Evolutionary conservation across 345 rosid species (phyloP).

Genomic region (Zanthoxylum bungeanum): DNA sequence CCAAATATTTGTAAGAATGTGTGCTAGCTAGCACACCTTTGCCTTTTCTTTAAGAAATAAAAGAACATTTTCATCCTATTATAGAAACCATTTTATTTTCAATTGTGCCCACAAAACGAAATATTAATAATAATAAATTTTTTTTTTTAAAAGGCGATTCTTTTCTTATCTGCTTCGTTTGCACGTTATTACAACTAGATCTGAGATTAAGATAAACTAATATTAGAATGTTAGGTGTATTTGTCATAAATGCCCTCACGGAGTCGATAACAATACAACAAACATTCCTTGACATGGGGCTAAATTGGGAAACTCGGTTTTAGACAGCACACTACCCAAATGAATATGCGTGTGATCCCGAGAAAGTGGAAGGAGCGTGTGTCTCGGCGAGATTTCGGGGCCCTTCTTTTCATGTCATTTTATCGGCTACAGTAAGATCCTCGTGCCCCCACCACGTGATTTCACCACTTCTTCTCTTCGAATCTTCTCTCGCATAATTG

Average conservation of each 20-base stretch:
- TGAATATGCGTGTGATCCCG: neutral
- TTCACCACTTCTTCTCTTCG: neutral
- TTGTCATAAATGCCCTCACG: neutral
- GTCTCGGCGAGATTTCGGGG: slow-evolving; percentile 32
- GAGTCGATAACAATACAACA: slow-evolving; percentile 4
- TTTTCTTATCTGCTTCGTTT: too few relatives aligned
- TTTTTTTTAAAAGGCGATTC: too few relatives aligned
- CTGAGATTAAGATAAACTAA: neutral
- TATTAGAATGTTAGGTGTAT: neutral
- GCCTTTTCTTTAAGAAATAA: too few relatives aligned
- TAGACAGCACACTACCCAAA: neutral
- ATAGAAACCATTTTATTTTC: neutral
- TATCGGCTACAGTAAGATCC: neutral
- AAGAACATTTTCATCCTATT: neutral
- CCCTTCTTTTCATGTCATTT: neutral
- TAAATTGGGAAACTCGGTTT: slow-evolving; percentile 10
- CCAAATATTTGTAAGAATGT: neutral
- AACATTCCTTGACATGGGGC: slow-evolving; percentile 2
- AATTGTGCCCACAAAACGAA: neutral
- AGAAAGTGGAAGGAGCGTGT: slow-evolving; percentile 10
- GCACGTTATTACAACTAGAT: slow-evolving; percentile 6
- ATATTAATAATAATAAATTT: too few relatives aligned
- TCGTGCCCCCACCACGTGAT: slow-evolving; percentile 11
- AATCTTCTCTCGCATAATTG: neutral
- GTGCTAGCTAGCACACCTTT: neutral